Percentiles rank a stretch among this genome's conserved stretches.
Conservation (phyloP, 2,329 filamentous ascomycete species). For the Cucurbitaria berberidis region DNA sequence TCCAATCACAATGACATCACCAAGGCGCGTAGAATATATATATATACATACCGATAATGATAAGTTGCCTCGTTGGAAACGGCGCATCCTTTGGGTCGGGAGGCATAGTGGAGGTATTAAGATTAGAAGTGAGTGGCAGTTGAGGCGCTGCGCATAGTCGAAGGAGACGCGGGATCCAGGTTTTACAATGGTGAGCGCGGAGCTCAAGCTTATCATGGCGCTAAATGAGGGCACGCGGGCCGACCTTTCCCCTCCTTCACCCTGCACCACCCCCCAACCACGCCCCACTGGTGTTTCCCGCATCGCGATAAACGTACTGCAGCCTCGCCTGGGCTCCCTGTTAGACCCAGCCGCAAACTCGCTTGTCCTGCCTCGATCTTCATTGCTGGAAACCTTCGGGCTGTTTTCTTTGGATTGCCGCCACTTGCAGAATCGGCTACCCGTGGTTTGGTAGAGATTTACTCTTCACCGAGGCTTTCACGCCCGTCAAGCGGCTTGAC, state of each 20-base stretch:
- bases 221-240: constrained; percentile 26
- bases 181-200: constrained; percentile 18
- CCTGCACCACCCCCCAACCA: constrained; percentile 9
- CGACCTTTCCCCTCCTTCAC: constrained; percentile 23
- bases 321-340: constrained; percentile 17
- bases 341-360: constrained; percentile 12
- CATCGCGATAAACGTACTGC: constrained; percentile 18
- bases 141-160: constrained; percentile 20
- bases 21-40: no score
- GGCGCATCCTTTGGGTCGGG: constrained; percentile 44
- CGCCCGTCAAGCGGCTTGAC: constrained; percentile 9
- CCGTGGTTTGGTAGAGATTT: not conserved
- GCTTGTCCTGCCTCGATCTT: constrained; percentile 17
- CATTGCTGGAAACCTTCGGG: constrained; percentile 6
- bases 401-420: not conserved
- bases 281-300: constrained; percentile 17
- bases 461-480: not conserved
- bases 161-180: constrained; percentile 21
- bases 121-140: constrained; percentile 15
- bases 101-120: constrained; percentile 34
- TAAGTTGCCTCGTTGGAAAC: constrained; percentile 56
- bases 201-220: constrained; percentile 23
- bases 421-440: constrained; percentile 6
- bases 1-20: constrained; percentile 26
- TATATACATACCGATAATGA: constrained; percentile 50